Evolutionary conservation across 768 basidiomycete genomes (phyloP).

Genomic region (Russula virescens): DNA sequence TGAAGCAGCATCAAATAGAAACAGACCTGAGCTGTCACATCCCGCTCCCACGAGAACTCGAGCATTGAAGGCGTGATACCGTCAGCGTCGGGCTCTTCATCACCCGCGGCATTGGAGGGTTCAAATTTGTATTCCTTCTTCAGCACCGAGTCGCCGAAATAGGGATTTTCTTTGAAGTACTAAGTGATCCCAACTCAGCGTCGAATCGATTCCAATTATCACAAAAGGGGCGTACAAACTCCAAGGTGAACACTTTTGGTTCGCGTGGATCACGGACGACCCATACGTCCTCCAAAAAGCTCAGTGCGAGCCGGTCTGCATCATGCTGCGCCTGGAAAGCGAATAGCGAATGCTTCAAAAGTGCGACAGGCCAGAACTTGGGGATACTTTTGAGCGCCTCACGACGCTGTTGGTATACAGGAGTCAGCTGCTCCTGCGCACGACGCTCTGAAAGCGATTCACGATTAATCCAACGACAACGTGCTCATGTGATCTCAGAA

Average conservation of each 20-base stretch:
- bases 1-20: not conserved
- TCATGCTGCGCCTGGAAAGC: constrained; percentile 63
- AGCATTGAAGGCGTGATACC: constrained; percentile 76
- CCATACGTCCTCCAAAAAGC: constrained; percentile 83
- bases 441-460: constrained; percentile 49
- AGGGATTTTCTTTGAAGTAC: constrained; percentile 85
- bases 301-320: constrained; percentile 75
- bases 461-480: constrained; percentile 10
- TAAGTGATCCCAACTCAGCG: constrained; percentile 28
- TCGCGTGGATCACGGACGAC: constrained; percentile 66
- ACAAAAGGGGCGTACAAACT: constrained; percentile 64
- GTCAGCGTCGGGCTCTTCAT: constrained; percentile 60
- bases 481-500: not conserved
- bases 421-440: constrained; percentile 48
- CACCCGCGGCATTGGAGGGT: constrained; percentile 45
- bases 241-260: constrained; percentile 74
- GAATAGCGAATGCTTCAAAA: constrained; percentile 66
- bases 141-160: constrained; percentile 67
- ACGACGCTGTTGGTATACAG: constrained; percentile 69
- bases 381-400: constrained; percentile 56
- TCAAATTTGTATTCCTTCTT: constrained; percentile 79
- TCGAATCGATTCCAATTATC: constrained; percentile 10
- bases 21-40: constrained; percentile 58
- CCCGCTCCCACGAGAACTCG: constrained; percentile 73
- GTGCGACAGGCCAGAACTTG: constrained; percentile 82